Conservation (phyloP, 2,329 filamentous ascomycete genomes). For the Phoma sp. region DNA sequence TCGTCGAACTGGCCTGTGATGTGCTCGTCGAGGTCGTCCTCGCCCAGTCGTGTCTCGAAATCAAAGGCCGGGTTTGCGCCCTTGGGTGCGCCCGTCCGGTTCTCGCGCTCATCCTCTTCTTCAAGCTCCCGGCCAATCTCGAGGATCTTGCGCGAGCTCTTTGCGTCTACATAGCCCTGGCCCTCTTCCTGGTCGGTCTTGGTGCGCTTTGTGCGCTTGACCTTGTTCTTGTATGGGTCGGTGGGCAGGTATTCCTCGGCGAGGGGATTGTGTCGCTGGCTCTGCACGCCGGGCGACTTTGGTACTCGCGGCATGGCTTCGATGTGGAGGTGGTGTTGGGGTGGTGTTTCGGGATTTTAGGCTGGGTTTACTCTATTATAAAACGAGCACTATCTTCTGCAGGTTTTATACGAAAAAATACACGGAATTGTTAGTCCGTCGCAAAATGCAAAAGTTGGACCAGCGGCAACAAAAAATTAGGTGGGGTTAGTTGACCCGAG, state of each 20-base stretch:
- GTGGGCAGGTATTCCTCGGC: conserved; percentile 83
- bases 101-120: conserved; percentile 75
- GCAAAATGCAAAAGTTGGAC: conserved; percentile 16
- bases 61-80: conserved; percentile 72
- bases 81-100: conserved; percentile 50
- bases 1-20: conserved; percentile 62
- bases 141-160: conserved; percentile 86
- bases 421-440: not conserved
- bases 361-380: no score
- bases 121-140: conserved; percentile 87
- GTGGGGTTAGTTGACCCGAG: conserved; percentile 19
- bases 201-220: conserved; percentile 68
- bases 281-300: conserved; percentile 61
- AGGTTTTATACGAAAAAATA: no score
- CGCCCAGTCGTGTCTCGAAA: conserved; percentile 77
- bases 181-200: conserved; percentile 63
- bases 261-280: conserved; percentile 85
- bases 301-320: conserved; percentile 79
- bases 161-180: conserved; percentile 83
- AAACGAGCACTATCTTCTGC: no score
- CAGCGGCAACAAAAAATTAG: conserved; percentile 21
- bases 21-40: conserved; percentile 47
- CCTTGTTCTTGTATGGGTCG: conserved; percentile 75
- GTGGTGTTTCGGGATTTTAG: not conserved
- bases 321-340: not conserved